Evolutionary conservation across 352 stramenopile genomes (phyloP).

Genomic region (Globisporangium irregulare): DNA sequence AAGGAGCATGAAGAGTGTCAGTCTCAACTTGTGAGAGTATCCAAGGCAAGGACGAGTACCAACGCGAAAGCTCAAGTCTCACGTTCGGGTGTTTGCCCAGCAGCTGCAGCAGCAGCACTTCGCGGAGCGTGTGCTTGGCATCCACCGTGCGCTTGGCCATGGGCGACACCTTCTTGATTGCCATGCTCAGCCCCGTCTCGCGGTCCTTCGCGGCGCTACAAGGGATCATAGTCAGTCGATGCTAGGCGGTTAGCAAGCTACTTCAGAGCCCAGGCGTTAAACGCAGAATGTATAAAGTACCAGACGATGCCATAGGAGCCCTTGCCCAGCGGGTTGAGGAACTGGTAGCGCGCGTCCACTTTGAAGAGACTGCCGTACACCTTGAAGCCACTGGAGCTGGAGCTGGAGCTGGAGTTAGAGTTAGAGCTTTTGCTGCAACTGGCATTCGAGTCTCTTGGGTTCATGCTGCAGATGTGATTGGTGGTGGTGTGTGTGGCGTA

Average conservation of each 20-base stretch:
- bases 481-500: neutral
- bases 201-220: constrained; percentile 70
- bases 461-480: neutral
- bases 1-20: neutral
- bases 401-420: constrained; percentile 1
- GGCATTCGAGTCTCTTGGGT: neutral
- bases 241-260: neutral
- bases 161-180: constrained; percentile 90
- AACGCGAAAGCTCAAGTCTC: neutral
- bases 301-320: constrained; percentile 91
- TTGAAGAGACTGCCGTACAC: constrained; percentile 84
- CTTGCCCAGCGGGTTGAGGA: constrained; percentile 88
- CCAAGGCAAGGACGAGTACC: neutral
- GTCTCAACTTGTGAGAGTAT: neutral
- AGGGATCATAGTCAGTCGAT: neutral
- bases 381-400: constrained; percentile 41
- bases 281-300: constrained; percentile 16
- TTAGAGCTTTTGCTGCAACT: constrained; percentile 3
- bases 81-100: constrained; percentile 88
- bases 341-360: constrained; percentile 78
- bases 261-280: neutral
- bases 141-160: constrained; percentile 83
- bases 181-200: constrained; percentile 72
- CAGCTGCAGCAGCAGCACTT: constrained; percentile 85
- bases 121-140: constrained; percentile 87